Percentiles rank a stretch among this genome's conserved stretches.
These are phyloP conservation scores for Trichosanthes truncata DNA, from an alignment of 306 rosid species.

Conservation along the genomic window DNA sequence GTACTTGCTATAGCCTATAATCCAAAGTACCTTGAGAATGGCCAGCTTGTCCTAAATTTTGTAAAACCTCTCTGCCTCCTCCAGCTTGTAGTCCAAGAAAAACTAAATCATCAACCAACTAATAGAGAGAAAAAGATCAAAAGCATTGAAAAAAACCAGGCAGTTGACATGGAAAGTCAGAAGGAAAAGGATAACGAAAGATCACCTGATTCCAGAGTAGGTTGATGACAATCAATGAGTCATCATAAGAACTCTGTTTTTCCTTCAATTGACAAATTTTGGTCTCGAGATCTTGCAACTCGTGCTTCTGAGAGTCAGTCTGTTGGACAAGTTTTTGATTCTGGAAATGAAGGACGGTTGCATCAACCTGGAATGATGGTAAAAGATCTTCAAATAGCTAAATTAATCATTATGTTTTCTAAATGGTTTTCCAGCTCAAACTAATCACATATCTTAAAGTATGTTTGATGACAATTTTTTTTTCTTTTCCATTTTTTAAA, in stretches of 20 bases:
- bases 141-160: not conserved
- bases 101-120: constrained; percentile 74
- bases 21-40: constrained; percentile 40
- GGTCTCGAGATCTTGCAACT: constrained; percentile 55
- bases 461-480: not conserved
- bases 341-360: constrained; percentile 59
- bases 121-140: constrained; percentile 24
- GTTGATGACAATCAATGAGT: constrained; percentile 51
- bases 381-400: not conserved
- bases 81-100: constrained; percentile 75
- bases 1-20: not conserved
- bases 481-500: not conserved
- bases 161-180: constrained; percentile 5
- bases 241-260: constrained; percentile 59
- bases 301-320: constrained; percentile 58
- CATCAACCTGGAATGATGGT: constrained; percentile 58
- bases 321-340: constrained; percentile 81
- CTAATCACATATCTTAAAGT: not conserved
- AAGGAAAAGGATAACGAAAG: not conserved
- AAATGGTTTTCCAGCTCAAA: not conserved
- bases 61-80: constrained; percentile 44
- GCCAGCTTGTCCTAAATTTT: constrained; percentile 28
- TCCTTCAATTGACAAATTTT: constrained; percentile 42
- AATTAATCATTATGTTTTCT: not conserved
- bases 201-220: constrained; percentile 79